phyloP scores from a whole-genome alignment of 2,329 filamentous ascomycete species.

The Neofusicoccum sp. region DNA sequence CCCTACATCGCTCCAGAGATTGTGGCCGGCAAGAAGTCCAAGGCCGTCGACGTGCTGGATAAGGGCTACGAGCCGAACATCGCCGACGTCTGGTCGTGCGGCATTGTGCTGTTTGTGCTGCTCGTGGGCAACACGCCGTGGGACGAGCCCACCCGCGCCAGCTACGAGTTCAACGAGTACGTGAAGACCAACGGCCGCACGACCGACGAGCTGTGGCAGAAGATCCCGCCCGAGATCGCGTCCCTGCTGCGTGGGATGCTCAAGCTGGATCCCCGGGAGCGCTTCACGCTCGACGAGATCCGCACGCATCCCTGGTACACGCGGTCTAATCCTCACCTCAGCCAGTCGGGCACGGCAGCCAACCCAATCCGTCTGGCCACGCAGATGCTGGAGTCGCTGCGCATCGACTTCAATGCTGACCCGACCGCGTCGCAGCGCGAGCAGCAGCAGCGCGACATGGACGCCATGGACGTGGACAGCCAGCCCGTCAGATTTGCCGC shows the following conservation, averaged over 20 bases:
- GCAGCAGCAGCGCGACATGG: constrained; percentile 41
- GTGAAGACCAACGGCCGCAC: constrained; percentile 77
- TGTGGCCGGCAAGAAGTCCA: constrained; percentile 52
- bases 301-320: constrained; percentile 96
- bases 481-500: constrained; percentile 62
- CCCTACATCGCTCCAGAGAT: constrained; percentile 98
- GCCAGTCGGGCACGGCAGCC: constrained; percentile 70
- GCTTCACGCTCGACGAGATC: constrained; percentile 86
- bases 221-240: constrained; percentile 71
- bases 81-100: constrained; percentile 96
- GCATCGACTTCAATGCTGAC: constrained; percentile 79
- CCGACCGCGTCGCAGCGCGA: constrained; percentile 56
- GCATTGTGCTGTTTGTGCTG: constrained; percentile 95
- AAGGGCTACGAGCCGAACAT: constrained; percentile 73
- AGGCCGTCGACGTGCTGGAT: constrained; percentile 52
- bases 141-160: constrained; percentile 85
- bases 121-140: constrained; percentile 96
- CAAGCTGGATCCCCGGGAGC: constrained; percentile 70
- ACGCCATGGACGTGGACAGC: constrained; percentile 69
- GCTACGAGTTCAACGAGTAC: constrained; percentile 92
- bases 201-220: constrained; percentile 81
- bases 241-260: constrained; percentile 94
- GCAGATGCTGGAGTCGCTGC: constrained; percentile 87
- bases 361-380: constrained; percentile 88
- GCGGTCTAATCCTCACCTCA: constrained; percentile 75